Percentiles rank a stretch among this genome's conserved stretches.
phyloP scores from a whole-genome alignment of 345 rosid species.

The Gossypium raimondii region DNA sequence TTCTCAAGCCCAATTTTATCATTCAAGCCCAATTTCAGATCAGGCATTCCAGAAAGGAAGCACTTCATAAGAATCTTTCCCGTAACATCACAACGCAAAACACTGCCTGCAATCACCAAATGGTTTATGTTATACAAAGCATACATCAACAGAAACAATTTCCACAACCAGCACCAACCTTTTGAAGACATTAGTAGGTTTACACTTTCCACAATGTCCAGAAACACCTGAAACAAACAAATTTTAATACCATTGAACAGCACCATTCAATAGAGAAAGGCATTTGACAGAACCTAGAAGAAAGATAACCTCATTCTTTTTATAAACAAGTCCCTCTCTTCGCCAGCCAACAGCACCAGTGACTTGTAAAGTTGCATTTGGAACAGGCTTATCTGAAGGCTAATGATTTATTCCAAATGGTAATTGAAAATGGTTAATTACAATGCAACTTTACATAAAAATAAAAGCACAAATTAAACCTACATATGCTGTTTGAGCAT shows the following conservation, averaged over 20 bases:
- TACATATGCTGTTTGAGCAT: not conserved
- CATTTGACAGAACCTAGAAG: not conserved
- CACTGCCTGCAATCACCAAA: conserved; percentile 58
- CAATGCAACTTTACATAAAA: conserved; percentile 6
- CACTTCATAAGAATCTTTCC: conserved; percentile 99
- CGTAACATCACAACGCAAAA: conserved; percentile 90
- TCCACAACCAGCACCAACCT: conserved; percentile 40
- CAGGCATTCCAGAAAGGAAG: conserved; percentile 99
- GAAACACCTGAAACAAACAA: conserved; percentile 61
- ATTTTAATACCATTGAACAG: conserved; percentile 15
- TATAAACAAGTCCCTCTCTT: conserved; percentile 4
- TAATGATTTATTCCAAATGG: not conserved
- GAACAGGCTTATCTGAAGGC: conserved; percentile 9
- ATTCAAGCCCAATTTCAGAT: conserved; percentile 54
- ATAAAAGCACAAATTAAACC: conserved; percentile 3
- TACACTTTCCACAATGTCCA: conserved; percentile 98
- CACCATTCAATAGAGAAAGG: conserved; percentile 3
- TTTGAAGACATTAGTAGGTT: conserved; percentile 99
- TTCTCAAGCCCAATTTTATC: conserved; percentile 7
- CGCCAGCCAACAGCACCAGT: conserved; percentile 9
- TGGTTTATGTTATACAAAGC: conserved; percentile 18
- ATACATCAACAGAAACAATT: not conserved
- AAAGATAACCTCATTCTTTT: conserved; percentile 23
- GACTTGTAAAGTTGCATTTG: conserved; percentile 4
- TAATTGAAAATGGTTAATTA: not conserved